phyloP scores from a whole-genome alignment of 192 early-diverging fungal species.

The Coemansia sp. region DNA sequence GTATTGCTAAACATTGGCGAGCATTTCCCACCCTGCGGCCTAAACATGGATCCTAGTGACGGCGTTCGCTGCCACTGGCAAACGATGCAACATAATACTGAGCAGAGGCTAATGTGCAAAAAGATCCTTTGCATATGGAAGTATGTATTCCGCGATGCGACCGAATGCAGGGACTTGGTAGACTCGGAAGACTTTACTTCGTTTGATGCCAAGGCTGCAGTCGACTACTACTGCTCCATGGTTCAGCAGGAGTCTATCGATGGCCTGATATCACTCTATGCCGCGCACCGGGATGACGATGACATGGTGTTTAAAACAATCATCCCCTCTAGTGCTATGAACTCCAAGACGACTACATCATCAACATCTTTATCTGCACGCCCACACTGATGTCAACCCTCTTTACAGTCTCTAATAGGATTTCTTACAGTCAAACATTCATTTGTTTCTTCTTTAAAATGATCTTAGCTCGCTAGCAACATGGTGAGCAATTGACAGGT shows the following conservation, averaged over 20 bases:
- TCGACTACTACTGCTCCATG: conserved; percentile 19
- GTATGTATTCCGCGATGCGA: conserved; percentile 29
- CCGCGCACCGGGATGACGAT: conserved; percentile 9
- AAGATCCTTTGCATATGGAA: conserved; percentile 21
- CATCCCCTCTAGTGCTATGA: background rate
- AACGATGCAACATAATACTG: background rate
- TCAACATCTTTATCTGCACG: no score
- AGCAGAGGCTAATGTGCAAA: background rate
- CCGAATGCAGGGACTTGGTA: conserved; percentile 8
- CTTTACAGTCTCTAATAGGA: no score
- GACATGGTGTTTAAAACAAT: background rate
- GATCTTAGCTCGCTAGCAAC: no score
- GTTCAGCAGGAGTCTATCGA: conserved; percentile 16
- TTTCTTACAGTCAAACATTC: no score
- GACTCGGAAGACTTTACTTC: conserved; percentile 16
- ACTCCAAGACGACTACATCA: no score
- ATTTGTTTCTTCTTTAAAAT: no score
- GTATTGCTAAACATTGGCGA: background rate
- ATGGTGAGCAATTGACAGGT: no score
- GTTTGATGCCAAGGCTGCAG: conserved; percentile 15
- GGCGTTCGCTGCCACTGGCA: conserved; percentile 17
- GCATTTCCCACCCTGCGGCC: conserved; percentile 20
- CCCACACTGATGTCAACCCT: no score
- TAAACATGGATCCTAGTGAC: conserved; percentile 2
- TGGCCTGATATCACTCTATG: conserved; percentile 17